These are phyloP conservation scores for Saturnispora mendoncae DNA, from an alignment of 805 yeast species.

Conservation along the genomic window DNA sequence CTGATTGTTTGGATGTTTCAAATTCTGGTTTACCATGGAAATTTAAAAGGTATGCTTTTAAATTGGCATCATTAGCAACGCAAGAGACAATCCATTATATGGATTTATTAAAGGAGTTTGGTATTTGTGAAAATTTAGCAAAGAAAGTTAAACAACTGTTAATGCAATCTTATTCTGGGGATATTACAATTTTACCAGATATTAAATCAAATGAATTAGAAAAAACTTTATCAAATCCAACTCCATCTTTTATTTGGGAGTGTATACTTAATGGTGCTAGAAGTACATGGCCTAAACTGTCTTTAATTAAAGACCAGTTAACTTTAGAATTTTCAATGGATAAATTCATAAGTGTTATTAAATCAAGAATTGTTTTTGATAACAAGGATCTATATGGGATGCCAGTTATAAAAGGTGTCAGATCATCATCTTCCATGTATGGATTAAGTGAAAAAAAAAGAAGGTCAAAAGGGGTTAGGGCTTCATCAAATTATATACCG, in stretches of 20 bases:
- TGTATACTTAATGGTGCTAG: constrained; percentile 75
- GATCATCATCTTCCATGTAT: constrained; percentile 5
- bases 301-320: constrained; percentile 82
- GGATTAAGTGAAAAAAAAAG: not conserved
- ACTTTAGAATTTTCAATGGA: constrained; percentile 84
- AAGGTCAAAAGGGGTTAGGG: not conserved
- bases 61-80: constrained; percentile 41
- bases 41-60: constrained; percentile 45
- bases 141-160: constrained; percentile 68
- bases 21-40: constrained; percentile 48
- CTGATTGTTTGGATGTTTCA: constrained; percentile 34
- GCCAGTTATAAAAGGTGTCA: constrained; percentile 5
- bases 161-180: constrained; percentile 86
- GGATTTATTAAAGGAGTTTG: constrained; percentile 65
- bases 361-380: constrained; percentile 48
- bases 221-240: constrained; percentile 70
- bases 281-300: constrained; percentile 89
- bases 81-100: constrained; percentile 74
- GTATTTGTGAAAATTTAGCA: constrained; percentile 62
- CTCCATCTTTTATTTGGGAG: constrained; percentile 62
- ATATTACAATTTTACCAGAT: constrained; percentile 85
- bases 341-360: constrained; percentile 57
- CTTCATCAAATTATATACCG: constrained; percentile 3
- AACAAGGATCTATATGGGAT: not conserved
- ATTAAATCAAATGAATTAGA: constrained; percentile 48